Conservation (phyloP, 176 grass and related monocot species). For the Carex kokanica region DNA sequence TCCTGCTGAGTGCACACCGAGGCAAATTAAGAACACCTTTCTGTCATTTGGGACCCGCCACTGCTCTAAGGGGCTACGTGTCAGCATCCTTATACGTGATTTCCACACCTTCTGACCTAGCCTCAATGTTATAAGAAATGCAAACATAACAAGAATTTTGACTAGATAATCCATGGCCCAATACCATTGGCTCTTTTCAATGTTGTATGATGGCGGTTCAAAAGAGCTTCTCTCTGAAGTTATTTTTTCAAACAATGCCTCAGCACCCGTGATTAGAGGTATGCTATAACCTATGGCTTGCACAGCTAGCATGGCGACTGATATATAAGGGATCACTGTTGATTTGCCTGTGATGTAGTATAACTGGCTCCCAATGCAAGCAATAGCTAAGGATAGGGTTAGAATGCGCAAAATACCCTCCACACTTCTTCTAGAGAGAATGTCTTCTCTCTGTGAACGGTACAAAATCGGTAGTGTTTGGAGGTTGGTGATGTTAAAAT, state of each 20-base stretch:
- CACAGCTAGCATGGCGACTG: constrained; percentile 74
- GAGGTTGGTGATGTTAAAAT: constrained; percentile 44
- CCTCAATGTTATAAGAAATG: constrained; percentile 65
- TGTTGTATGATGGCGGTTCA: constrained; percentile 44
- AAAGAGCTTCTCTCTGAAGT: constrained; percentile 23
- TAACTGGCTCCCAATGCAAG: constrained; percentile 49
- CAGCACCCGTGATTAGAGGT: constrained; percentile 73
- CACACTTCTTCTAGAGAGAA: constrained; percentile 65
- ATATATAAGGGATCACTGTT: constrained; percentile 57
- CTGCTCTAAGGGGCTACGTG: constrained; percentile 67
- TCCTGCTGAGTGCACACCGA: constrained; percentile 44
- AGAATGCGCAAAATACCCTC: constrained; percentile 72
- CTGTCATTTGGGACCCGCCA: constrained; percentile 68
- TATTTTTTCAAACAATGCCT: constrained; percentile 74
- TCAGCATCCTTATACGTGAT: constrained; percentile 69
- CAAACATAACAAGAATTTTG: constrained; percentile 68
- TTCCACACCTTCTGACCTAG: constrained; percentile 82
- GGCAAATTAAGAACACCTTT: constrained; percentile 48
- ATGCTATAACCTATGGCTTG: constrained; percentile 79
- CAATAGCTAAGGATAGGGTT: constrained; percentile 59
- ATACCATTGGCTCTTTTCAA: constrained; percentile 60
- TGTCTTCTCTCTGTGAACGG: constrained; percentile 55
- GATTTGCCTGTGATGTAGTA: constrained; percentile 62
- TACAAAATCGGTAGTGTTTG: constrained; percentile 83
- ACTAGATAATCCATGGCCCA: constrained; percentile 75